Conservation (phyloP, 495 filamentous ascomycete species). For the Aspergillus conjunctus region DNA sequence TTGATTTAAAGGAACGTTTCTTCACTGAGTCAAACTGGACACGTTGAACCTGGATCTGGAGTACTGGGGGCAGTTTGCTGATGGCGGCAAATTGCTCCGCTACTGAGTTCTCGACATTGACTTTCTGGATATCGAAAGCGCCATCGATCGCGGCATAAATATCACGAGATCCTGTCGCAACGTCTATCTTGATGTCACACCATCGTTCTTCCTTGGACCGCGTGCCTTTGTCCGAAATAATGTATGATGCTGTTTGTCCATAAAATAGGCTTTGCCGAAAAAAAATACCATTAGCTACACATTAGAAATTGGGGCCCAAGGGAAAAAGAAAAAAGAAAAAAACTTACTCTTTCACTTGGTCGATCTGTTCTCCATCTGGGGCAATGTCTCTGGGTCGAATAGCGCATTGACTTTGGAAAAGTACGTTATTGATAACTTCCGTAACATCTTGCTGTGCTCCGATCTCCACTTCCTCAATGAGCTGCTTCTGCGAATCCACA, state of each 20-base stretch:
- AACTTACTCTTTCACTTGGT: slow-evolving; percentile 70
- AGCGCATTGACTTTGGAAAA: slow-evolving; percentile 86
- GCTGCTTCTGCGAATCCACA: slow-evolving; percentile 39
- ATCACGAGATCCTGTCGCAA: slow-evolving; percentile 61
- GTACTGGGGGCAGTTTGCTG: slow-evolving; percentile 72
- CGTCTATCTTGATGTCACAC: slow-evolving; percentile 65
- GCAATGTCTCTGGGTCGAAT: slow-evolving; percentile 67
- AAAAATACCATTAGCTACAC: too few relatives aligned
- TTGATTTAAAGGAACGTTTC: slow-evolving; percentile 69
- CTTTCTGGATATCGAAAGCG: slow-evolving; percentile 75
- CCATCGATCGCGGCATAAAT: slow-evolving; percentile 84
- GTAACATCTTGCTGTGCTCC: slow-evolving; percentile 86
- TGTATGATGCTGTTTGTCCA: slow-evolving; percentile 57
- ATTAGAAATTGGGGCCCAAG: too few relatives aligned
- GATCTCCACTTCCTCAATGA: slow-evolving; percentile 60
- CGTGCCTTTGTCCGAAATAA: slow-evolving; percentile 43
- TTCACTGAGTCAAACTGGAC: slow-evolving; percentile 66
- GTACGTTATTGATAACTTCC: slow-evolving; percentile 89
- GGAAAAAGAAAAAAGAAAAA: too few relatives aligned
- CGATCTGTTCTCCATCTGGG: slow-evolving; percentile 71
- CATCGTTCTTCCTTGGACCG: slow-evolving; percentile 60
- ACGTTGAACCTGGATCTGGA: slow-evolving; percentile 87
- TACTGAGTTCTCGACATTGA: slow-evolving; percentile 63
- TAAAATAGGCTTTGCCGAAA: slow-evolving; percentile 56
- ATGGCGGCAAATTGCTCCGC: slow-evolving; percentile 76